Percentiles rank a stretch among this genome's conserved stretches.
Evolutionary conservation across 768 basidiomycete genomes (phyloP).

Genomic region (Russula foetens): DNA sequence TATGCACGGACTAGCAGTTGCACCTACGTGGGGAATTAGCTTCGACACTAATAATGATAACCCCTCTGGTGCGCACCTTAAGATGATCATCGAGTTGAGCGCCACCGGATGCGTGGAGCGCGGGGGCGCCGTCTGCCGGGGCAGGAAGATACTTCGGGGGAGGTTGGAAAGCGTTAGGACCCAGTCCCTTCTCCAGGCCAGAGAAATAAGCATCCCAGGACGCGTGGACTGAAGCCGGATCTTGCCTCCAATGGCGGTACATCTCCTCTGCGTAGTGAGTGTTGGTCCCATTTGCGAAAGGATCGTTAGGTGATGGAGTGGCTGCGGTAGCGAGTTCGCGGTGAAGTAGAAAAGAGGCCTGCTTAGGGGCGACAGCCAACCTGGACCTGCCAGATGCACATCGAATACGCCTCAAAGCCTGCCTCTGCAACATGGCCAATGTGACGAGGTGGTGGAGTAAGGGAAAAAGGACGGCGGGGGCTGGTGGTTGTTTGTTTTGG

Average conservation of each 20-base stretch:
- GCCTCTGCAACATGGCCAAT: conserved; percentile 31
- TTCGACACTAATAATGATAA: neutral
- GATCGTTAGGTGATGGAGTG: conserved; percentile 67
- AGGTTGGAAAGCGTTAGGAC: conserved; percentile 74
- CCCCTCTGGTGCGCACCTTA: conserved; percentile 50
- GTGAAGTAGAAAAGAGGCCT: conserved; percentile 19
- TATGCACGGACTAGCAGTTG: conserved; percentile 98
- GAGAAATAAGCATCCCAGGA: conserved; percentile 95
- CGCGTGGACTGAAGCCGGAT: conserved; percentile 84
- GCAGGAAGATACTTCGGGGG: conserved; percentile 67
- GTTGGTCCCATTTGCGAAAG: conserved; percentile 91
- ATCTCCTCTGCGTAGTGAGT: conserved; percentile 95
- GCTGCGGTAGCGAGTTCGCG: conserved; percentile 41
- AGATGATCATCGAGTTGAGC: conserved; percentile 87
- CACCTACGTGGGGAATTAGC: conserved; percentile 42
- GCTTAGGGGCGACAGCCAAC: conserved; percentile 16
- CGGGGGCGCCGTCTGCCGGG: conserved; percentile 74
- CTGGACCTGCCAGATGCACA: conserved; percentile 22
- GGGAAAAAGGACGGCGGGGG: neutral
- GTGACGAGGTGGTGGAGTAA: neutral
- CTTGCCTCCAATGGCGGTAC: conserved; percentile 88
- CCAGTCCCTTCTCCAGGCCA: conserved; percentile 85
- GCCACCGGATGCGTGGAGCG: conserved; percentile 58
- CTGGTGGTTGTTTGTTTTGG: neutral
- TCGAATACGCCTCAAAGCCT: conserved; percentile 31